These are phyloP conservation scores for Dendrobium catenatum DNA, from an alignment of 106 monocot genomes.

Conservation along the genomic window DNA sequence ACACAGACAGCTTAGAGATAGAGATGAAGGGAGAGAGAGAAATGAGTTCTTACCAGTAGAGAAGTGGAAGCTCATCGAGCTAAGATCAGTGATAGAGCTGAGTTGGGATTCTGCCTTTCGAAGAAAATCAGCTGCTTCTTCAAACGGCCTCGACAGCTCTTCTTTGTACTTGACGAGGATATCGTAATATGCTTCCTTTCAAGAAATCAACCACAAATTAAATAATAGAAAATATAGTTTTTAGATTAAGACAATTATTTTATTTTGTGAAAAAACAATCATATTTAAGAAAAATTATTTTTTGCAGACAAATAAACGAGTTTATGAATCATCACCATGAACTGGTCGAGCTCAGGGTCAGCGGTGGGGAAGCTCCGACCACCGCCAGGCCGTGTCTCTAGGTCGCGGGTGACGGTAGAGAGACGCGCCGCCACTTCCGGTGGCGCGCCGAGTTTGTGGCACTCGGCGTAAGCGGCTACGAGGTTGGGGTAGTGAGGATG, in stretches of 20 bases:
- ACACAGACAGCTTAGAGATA: background rate
- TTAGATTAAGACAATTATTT: background rate
- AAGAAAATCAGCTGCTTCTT: slow-evolving; percentile 41
- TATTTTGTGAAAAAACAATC: too few species aligned
- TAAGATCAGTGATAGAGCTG: slow-evolving; percentile 19
- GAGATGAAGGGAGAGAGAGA: background rate
- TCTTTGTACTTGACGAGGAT: slow-evolving; percentile 33
- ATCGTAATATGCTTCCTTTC: slow-evolving; percentile 33
- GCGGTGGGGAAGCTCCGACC: background rate
- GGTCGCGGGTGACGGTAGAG: slow-evolving; percentile 26
- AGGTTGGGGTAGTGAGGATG: slow-evolving; percentile 51
- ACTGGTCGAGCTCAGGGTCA: slow-evolving; percentile 65
- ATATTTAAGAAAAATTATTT: too few species aligned
- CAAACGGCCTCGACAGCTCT: slow-evolving; percentile 30
- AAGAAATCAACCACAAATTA: background rate
- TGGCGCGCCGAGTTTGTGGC: slow-evolving; percentile 65
- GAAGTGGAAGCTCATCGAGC: slow-evolving; percentile 7
- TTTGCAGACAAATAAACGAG: too few species aligned
- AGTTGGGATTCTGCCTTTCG: slow-evolving; percentile 28
- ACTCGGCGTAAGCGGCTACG: slow-evolving; percentile 48
- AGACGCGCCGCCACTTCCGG: slow-evolving; percentile 42
- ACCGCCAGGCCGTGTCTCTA: slow-evolving; percentile 28
- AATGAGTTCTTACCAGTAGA: slow-evolving; percentile 8
- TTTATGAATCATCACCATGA: slow-evolving; percentile 35
- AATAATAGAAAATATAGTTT: background rate